Percentiles rank a stretch among this genome's conserved stretches.
phyloP scores from a whole-genome alignment of 768 basidiomycete genomes.

The Peribolospora baueri region DNA sequence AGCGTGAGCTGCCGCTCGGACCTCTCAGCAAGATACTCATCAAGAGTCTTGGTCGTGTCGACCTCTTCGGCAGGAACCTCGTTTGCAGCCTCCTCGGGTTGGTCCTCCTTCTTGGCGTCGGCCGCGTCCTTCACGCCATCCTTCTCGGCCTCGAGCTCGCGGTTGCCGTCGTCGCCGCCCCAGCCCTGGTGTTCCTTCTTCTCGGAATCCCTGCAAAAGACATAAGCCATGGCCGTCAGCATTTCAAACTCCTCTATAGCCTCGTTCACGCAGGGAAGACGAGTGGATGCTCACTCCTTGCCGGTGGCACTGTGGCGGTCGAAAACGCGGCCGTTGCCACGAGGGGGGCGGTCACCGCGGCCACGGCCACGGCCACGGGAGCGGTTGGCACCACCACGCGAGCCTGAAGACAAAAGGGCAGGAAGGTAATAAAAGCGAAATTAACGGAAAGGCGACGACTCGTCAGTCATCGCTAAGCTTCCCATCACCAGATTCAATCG shows the following conservation, averaged over 20 bases:
- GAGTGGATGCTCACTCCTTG: conserved; percentile 22
- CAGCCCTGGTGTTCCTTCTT: conserved; percentile 87
- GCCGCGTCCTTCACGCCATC: conserved; percentile 29
- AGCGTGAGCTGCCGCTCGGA: conserved; percentile 35
- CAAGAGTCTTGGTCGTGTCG: conserved; percentile 79
- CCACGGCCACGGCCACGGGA: conserved; percentile 26
- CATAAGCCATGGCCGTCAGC: conserved; percentile 3
- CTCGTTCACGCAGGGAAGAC: not conserved
- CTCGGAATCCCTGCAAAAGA: conserved; percentile 48
- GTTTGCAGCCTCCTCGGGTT: conserved; percentile 14
- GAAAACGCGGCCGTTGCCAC: conserved; percentile 31
- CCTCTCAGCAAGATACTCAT: conserved; percentile 62
- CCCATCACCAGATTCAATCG: too few relatives aligned
- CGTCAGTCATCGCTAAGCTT: too few relatives aligned
- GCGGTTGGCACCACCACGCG: conserved; percentile 19
- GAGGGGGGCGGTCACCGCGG: conserved; percentile 23
- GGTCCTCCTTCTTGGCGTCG: conserved; percentile 10
- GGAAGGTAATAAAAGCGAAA: too few relatives aligned
- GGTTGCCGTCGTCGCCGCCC: conserved; percentile 71
- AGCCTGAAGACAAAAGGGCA: too few relatives aligned
- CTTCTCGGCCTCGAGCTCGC: conserved; percentile 59
- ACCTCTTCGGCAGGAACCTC: conserved; percentile 37
- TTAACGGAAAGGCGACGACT: too few relatives aligned
- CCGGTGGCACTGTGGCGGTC: conserved; percentile 74
- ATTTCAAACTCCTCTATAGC: not conserved